A percentile compares a stretch with the other conserved stretches of the same genome.
Conservation (phyloP, 2,329 filamentous ascomycete species). For the Ascochyta clinopodiicola region DNA sequence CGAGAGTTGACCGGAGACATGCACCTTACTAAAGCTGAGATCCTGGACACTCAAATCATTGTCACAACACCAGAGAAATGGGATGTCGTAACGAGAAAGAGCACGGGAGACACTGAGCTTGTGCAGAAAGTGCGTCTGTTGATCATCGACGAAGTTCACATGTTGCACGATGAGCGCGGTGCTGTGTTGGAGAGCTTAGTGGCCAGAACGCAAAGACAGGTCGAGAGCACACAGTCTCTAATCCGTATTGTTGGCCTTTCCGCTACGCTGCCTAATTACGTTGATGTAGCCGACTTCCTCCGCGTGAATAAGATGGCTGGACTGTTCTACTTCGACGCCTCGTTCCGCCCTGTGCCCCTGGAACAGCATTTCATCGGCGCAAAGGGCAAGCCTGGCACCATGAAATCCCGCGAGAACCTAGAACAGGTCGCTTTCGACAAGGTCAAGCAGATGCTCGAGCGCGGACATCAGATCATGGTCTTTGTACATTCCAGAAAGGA, state of each 20-base stretch:
- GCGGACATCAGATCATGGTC: conserved; percentile 98
- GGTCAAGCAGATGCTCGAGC: conserved; percentile 87
- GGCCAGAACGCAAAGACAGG: conserved; percentile 91
- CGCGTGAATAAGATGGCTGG: conserved; percentile 93
- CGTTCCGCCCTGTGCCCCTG: conserved; percentile 92
- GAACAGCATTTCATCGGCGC: conserved; percentile 98
- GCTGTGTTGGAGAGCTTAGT: conserved; percentile 96
- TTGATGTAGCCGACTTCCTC: conserved; percentile 96
- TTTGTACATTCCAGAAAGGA: conserved; percentile 98
- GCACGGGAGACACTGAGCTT: conserved; percentile 94
- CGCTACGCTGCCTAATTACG: conserved; percentile 93
- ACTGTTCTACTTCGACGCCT: conserved; percentile 95
- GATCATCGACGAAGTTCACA: conserved; percentile 98
- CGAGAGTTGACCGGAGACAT: conserved; percentile 97
- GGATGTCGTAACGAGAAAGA: conserved; percentile 97
- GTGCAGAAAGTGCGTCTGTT: conserved; percentile 96
- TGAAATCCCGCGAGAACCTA: conserved; percentile 84
- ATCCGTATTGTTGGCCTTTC: conserved; percentile 96
- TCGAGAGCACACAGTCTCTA: conserved; percentile 95
- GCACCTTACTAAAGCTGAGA: conserved; percentile 96
- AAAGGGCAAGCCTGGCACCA: conserved; percentile 85
- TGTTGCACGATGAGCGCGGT: conserved; percentile 97
- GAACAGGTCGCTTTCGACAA: conserved; percentile 92
- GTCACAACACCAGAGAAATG: conserved; percentile 99
- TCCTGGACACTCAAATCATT: conserved; percentile 95